These are phyloP conservation scores for Auriculariales sp. DNA, from an alignment of 768 basidiomycete species.

Conservation along the genomic window DNA sequence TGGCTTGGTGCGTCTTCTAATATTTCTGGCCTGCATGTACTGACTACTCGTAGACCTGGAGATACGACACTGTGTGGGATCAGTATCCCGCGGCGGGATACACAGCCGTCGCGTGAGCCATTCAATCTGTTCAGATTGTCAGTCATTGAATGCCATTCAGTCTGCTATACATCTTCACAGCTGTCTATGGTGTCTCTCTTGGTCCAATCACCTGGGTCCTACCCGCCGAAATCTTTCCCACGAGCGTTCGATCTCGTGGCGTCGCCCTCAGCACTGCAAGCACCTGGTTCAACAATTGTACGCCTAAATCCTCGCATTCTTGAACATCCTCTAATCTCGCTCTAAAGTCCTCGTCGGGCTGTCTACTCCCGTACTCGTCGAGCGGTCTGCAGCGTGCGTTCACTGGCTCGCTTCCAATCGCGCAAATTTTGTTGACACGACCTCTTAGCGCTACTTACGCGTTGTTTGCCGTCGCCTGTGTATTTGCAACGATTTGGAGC, in stretches of 20 bases:
- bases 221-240: conserved; percentile 69
- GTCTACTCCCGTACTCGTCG: conserved; percentile 51
- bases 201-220: conserved; percentile 78
- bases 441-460: conserved; percentile 13
- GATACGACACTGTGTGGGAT: conserved; percentile 35
- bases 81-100: conserved; percentile 45
- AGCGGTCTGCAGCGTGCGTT: conserved; percentile 40
- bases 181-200: conserved; percentile 61
- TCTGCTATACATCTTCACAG: conserved; percentile 60
- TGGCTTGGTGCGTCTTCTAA: conserved; percentile 30
- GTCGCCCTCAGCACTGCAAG: conserved; percentile 73
- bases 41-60: conserved; percentile 5
- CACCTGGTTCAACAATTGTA: conserved; percentile 79
- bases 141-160: conserved; percentile 16
- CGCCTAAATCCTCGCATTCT: conserved; percentile 8
- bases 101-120: conserved; percentile 47
- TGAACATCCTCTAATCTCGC: not conserved
- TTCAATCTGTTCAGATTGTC: not conserved
- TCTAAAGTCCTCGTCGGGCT: conserved; percentile 58
- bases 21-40: not conserved
- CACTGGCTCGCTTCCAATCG: not conserved
- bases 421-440: not conserved
- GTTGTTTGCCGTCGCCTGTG: conserved; percentile 57
- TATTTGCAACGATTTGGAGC: conserved; percentile 56
- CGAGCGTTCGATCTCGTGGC: conserved; percentile 66